phyloP scores from a whole-genome alignment of 805 yeast species.

The Scheffersomyces lignosus region DNA sequence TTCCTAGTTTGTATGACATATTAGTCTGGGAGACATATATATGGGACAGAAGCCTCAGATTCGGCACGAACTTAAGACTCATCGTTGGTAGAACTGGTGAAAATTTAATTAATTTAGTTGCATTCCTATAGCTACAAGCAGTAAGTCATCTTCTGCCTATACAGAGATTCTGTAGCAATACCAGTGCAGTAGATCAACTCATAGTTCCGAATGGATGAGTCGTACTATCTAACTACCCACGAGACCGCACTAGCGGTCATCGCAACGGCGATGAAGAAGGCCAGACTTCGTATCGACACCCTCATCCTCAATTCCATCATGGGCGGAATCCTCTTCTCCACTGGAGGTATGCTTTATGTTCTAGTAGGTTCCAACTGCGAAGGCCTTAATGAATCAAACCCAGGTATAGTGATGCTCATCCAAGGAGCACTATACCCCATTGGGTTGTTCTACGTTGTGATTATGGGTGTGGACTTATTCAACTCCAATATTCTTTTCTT shows the following conservation, averaged over 20 bases:
- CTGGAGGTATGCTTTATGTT: conserved; percentile 72
- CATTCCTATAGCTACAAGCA: too few relatives aligned
- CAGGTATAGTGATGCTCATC: conserved; percentile 53
- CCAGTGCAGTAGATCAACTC: too few relatives aligned
- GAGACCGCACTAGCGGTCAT: conserved; percentile 84
- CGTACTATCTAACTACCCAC: conserved; percentile 65
- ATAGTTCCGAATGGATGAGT: conserved; percentile 27
- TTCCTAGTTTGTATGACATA: too few relatives aligned
- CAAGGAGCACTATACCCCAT: conserved; percentile 69
- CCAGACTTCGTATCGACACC: conserved; percentile 62
- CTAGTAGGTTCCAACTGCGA: conserved; percentile 55
- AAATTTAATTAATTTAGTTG: too few relatives aligned
- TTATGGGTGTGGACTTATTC: conserved; percentile 73
- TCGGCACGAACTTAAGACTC: too few relatives aligned
- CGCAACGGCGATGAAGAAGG: conserved; percentile 82
- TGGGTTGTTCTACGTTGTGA: conserved; percentile 72
- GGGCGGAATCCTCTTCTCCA: conserved; percentile 68
- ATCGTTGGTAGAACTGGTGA: too few relatives aligned
- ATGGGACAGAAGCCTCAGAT: too few relatives aligned
- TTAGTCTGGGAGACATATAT: too few relatives aligned
- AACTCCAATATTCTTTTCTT: conserved; percentile 75
- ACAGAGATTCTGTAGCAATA: too few relatives aligned
- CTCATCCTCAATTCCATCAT: conserved; percentile 62
- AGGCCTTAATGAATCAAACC: conserved; percentile 37
- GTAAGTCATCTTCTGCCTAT: too few relatives aligned